phyloP scores from a whole-genome alignment of 768 basidiomycete genomes.

The Amanita exitialis region DNA sequence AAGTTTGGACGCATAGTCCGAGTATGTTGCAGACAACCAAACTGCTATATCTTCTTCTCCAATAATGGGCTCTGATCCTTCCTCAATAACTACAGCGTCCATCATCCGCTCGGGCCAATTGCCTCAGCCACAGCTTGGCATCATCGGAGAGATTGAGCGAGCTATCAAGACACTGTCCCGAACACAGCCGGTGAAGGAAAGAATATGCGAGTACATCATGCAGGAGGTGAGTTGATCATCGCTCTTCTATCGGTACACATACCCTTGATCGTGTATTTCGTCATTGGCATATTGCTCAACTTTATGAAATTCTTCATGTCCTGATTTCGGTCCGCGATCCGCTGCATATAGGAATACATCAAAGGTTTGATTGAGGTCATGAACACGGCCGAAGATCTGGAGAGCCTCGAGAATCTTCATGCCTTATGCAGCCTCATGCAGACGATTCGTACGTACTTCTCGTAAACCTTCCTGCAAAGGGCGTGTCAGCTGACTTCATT shows the following conservation, averaged over 20 bases:
- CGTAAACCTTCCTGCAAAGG: constrained; percentile 1
- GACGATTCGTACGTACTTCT: constrained; percentile 60
- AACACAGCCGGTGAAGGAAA: constrained; percentile 66
- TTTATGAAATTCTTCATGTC: constrained; percentile 9
- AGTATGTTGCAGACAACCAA: constrained; percentile 31
- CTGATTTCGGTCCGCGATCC: constrained; percentile 12
- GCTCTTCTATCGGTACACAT: not conserved
- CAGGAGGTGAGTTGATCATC: constrained; percentile 50
- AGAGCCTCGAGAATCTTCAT: constrained; percentile 85
- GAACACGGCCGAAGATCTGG: constrained; percentile 85
- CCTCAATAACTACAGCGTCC: constrained; percentile 41
- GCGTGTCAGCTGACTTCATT: constrained; percentile 5
- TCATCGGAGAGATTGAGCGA: constrained; percentile 70
- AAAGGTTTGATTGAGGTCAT: constrained; percentile 78
- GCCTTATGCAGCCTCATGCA: constrained; percentile 89
- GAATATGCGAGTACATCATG: constrained; percentile 85
- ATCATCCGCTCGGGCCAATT: constrained; percentile 68
- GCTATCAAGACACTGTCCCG: constrained; percentile 69
- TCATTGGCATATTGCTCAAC: constrained; percentile 11
- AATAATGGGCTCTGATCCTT: constrained; percentile 42
- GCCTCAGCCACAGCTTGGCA: constrained; percentile 67
- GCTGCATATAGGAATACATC: constrained; percentile 65
- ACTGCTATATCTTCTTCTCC: constrained; percentile 51
- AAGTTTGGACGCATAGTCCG: constrained; percentile 6
- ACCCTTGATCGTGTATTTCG: constrained; percentile 1